These are phyloP conservation scores for Stachybotrys elegans DNA, from an alignment of 2,329 filamentous ascomycete species.

Conservation along the genomic window DNA sequence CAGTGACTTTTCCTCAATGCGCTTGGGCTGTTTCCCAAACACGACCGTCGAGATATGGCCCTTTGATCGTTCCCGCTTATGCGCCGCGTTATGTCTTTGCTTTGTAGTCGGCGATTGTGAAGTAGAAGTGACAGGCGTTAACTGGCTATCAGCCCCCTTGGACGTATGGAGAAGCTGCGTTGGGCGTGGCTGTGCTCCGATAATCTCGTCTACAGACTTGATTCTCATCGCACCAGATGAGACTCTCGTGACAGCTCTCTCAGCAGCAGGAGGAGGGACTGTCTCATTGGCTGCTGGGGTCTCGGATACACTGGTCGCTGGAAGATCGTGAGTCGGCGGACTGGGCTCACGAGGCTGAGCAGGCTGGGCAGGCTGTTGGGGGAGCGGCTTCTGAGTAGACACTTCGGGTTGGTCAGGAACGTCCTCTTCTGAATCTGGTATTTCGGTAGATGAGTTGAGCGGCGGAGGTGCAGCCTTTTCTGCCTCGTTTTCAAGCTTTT, in stretches of 20 bases:
- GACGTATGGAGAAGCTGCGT: slow-evolving; percentile 25
- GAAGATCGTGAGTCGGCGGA: slow-evolving; percentile 6
- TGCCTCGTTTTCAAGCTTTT: no score
- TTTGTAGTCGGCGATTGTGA: slow-evolving; percentile 36
- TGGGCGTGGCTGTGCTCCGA: slow-evolving; percentile 50
- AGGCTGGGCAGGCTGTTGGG: slow-evolving; percentile 11
- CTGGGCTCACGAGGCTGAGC: slow-evolving; percentile 3
- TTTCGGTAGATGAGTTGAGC: no score
- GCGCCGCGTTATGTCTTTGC: slow-evolving; percentile 21
- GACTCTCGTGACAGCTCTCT: slow-evolving; percentile 63
- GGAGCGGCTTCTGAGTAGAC: no score
- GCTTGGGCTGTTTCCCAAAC: slow-evolving; percentile 63
- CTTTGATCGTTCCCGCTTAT: slow-evolving; percentile 53
- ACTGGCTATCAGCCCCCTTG: slow-evolving; percentile 25
- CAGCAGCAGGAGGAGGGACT: slow-evolving; percentile 18
- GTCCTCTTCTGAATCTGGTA: no score
- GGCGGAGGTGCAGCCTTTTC: no score
- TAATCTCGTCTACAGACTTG: slow-evolving; percentile 69
- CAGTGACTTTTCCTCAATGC: slow-evolving; percentile 41
- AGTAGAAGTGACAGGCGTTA: slow-evolving; percentile 37
- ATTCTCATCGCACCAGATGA: slow-evolving; percentile 65
- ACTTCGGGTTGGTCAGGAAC: no score
- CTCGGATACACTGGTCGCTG: slow-evolving; percentile 8
- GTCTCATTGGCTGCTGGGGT: slow-evolving; percentile 12
- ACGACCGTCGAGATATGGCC: slow-evolving; percentile 70